phyloP scores from a whole-genome alignment of 1,284 basidiomycete species.

The Meira nashicola region DNA sequence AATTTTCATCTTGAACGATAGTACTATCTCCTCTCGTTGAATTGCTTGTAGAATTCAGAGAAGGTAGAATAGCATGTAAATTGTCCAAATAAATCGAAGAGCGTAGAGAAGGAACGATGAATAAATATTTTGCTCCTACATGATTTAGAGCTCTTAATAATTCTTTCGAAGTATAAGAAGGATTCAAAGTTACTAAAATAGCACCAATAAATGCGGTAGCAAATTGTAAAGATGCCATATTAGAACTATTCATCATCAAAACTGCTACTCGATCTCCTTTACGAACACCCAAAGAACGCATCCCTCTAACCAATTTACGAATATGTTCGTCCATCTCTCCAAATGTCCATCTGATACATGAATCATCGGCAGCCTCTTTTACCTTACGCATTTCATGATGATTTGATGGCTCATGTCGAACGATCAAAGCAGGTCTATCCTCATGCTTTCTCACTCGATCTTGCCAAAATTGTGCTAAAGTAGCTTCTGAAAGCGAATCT shows the following conservation, averaged over 20 bases:
- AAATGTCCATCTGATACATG: conserved; percentile 70
- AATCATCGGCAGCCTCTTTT: conserved; percentile 56
- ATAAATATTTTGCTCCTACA: conserved; percentile 66
- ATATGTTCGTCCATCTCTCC: conserved; percentile 67
- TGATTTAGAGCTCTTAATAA: conserved; percentile 64
- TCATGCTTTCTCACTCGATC: conserved; percentile 60
- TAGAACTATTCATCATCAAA: conserved; percentile 65
- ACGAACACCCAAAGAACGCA: conserved; percentile 63
- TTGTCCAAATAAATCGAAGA: conserved; percentile 31
- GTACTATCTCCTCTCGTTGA: neutral
- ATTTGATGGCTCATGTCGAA: conserved; percentile 60
- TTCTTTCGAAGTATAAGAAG: conserved; percentile 70
- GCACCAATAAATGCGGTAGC: conserved; percentile 74
- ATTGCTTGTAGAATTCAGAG: conserved; percentile 54
- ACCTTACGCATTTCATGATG: conserved; percentile 55
- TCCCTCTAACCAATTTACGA: conserved; percentile 65
- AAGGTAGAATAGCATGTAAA: conserved; percentile 62
- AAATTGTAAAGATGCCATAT: conserved; percentile 76
- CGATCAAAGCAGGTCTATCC: conserved; percentile 64
- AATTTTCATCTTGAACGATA: conserved; percentile 56
- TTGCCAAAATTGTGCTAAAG: conserved; percentile 65
- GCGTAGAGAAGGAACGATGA: conserved; percentile 63
- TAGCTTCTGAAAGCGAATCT: conserved; percentile 62
- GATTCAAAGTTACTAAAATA: conserved; percentile 74
- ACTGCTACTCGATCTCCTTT: conserved; percentile 75